phyloP scores from a whole-genome alignment of 371 early-diverging fungal species.

The Mucor irregularis region DNA sequence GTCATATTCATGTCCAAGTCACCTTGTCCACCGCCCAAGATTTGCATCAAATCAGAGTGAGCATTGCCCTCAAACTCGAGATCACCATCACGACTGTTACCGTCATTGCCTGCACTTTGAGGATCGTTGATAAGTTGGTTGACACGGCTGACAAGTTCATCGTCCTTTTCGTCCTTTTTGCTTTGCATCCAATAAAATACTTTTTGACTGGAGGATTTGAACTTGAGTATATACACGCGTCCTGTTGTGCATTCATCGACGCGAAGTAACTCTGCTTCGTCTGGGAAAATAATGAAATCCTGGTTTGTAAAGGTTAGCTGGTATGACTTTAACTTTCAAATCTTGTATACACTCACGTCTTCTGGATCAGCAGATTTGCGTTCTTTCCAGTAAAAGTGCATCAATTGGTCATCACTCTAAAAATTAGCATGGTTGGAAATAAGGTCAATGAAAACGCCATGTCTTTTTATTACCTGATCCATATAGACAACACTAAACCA shows the following conservation, averaged over 20 bases:
- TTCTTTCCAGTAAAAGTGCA: constrained; percentile 82
- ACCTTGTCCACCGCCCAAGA: constrained; percentile 33
- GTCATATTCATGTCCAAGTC: constrained; percentile 28
- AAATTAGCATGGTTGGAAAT: neutral
- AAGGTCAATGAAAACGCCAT: neutral
- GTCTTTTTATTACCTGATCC: constrained; percentile 45
- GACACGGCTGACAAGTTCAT: constrained; percentile 50
- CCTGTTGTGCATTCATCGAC: constrained; percentile 72
- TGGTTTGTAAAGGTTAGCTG: neutral
- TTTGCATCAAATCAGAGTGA: constrained; percentile 39
- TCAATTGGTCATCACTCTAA: constrained; percentile 61
- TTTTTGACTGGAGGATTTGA: constrained; percentile 72
- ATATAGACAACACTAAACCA: constrained; percentile 36
- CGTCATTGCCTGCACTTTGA: constrained; percentile 32
- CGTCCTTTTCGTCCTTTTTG: constrained; percentile 58
- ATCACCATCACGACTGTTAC: constrained; percentile 14
- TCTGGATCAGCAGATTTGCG: constrained; percentile 49
- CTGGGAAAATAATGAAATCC: constrained; percentile 79
- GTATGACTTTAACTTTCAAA: neutral
- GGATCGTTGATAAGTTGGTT: constrained; percentile 66
- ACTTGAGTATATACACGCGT: constrained; percentile 75
- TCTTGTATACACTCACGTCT: constrained; percentile 48
- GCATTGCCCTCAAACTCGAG: constrained; percentile 22
- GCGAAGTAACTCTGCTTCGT: constrained; percentile 70
- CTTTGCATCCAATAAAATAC: constrained; percentile 87